phyloP scores from a whole-genome alignment of 306 rosid genomes.

The Delonix regia region DNA sequence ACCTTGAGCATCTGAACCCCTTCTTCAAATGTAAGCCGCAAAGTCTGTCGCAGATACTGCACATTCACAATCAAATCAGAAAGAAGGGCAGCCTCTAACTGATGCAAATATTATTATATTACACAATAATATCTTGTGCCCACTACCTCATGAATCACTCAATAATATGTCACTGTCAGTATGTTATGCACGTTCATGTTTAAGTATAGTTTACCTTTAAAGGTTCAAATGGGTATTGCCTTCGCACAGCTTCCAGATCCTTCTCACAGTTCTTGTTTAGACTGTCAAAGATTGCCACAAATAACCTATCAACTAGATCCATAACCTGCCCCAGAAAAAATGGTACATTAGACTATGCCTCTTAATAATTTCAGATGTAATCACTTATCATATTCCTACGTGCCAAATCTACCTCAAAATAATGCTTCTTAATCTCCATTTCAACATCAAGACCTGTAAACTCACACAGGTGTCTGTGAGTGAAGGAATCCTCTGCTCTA shows the following conservation, averaged over 20 bases:
- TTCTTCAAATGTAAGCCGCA: conserved; percentile 85
- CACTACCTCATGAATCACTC: conserved; percentile 13
- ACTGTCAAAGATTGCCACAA: conserved; percentile 76
- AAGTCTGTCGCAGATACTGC: conserved; percentile 84
- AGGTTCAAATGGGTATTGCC: conserved; percentile 92
- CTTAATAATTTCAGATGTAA: conserved; percentile 25
- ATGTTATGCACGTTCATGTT: background rate
- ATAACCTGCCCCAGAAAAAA: conserved; percentile 66
- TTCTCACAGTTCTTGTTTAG: conserved; percentile 66
- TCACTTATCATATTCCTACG: background rate
- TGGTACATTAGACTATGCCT: conserved; percentile 17
- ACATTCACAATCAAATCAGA: conserved; percentile 44
- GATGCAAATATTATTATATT: background rate
- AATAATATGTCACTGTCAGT: background rate
- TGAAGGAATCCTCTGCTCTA: conserved; percentile 88
- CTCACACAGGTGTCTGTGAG: conserved; percentile 95
- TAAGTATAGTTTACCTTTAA: conserved; percentile 65
- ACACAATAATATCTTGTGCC: background rate
- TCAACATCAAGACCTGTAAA: conserved; percentile 94
- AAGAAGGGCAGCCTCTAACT: background rate
- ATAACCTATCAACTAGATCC: conserved; percentile 73
- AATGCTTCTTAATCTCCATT: conserved; percentile 83
- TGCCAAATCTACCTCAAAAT: conserved; percentile 70
- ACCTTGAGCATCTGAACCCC: conserved; percentile 97
- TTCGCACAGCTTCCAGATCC: conserved; percentile 76